phyloP scores from a whole-genome alignment of 1,284 basidiomycete species.

The Heterobasidion annosum region DNA sequence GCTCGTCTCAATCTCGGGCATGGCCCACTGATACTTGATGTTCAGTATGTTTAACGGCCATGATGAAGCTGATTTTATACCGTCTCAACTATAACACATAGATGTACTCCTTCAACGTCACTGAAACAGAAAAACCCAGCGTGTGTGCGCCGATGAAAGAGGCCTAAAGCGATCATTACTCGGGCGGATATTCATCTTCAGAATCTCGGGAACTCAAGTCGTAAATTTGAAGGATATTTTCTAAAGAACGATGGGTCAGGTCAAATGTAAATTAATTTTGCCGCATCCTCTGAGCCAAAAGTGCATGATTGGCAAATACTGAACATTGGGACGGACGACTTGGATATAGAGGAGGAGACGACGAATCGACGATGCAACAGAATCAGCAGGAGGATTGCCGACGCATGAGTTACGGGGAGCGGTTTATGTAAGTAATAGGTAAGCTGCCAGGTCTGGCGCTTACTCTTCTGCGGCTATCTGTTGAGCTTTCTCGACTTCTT shows the following conservation, averaged over 20 bases:
- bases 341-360: no score
- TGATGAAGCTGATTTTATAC: background rate
- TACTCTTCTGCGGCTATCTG: no score
- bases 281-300: no score
- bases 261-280: background rate
- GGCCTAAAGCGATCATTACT: background rate
- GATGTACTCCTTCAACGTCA: background rate
- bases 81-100: background rate
- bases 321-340: no score
- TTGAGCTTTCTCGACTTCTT: no score
- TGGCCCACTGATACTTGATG: background rate
- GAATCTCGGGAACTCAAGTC: background rate
- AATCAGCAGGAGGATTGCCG: no score
- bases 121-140: background rate
- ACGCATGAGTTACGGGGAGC: no score
- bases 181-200: background rate
- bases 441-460: no score
- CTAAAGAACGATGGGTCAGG: background rate
- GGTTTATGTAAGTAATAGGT: no score
- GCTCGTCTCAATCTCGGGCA: background rate
- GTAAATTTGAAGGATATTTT: background rate
- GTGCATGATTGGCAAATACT: no score
- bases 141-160: background rate
- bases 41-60: background rate
- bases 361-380: no score